Conservation (phyloP, 306 rosid genomes). For the Cucurbita maxima region DNA sequence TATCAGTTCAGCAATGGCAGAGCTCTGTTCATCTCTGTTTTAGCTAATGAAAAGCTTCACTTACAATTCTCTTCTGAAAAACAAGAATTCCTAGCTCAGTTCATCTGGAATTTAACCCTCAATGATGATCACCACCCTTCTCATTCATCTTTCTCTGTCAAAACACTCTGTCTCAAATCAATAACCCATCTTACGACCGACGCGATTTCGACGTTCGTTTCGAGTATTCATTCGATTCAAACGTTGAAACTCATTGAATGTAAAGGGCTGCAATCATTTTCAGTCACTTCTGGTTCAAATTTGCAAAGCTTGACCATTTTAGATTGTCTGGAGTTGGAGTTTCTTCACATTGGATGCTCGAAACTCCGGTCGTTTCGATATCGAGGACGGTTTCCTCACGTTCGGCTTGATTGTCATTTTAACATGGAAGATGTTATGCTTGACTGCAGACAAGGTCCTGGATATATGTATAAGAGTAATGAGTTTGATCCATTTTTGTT, state of each 20-base stretch:
- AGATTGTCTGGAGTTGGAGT: slow-evolving; percentile 42
- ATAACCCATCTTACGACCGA: slow-evolving; percentile 26
- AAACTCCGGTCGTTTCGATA: slow-evolving; percentile 39
- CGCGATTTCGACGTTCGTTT: slow-evolving; percentile 33
- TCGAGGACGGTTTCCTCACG: slow-evolving; percentile 43
- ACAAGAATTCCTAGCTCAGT: slow-evolving; percentile 16
- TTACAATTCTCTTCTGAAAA: slow-evolving; percentile 34
- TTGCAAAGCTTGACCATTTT: slow-evolving; percentile 36
- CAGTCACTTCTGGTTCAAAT: slow-evolving; percentile 27
- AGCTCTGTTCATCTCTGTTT: slow-evolving; percentile 29
- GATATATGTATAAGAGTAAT: slow-evolving; percentile 10
- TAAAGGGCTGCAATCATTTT: slow-evolving; percentile 34
- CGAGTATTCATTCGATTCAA: slow-evolving; percentile 39
- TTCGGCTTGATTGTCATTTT: slow-evolving; percentile 44
- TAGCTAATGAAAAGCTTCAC: slow-evolving; percentile 37
- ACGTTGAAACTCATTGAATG: slow-evolving; percentile 44
- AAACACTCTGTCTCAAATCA: slow-evolving; percentile 50
- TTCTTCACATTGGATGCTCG: slow-evolving; percentile 27
- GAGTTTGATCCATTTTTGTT: slow-evolving; percentile 57
- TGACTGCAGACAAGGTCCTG: slow-evolving; percentile 49
- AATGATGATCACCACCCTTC: slow-evolving; percentile 13
- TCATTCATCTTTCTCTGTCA: slow-evolving; percentile 29
- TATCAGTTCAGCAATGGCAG: slow-evolving; percentile 24
- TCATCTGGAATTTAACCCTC: slow-evolving; percentile 24
- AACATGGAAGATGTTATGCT: slow-evolving; percentile 56